A percentile compares a stretch with the other conserved stretches of the same genome.
These are phyloP conservation scores for Zasmidium cellare DNA, from an alignment of 2,329 filamentous ascomycete species.

Conservation along the genomic window DNA sequence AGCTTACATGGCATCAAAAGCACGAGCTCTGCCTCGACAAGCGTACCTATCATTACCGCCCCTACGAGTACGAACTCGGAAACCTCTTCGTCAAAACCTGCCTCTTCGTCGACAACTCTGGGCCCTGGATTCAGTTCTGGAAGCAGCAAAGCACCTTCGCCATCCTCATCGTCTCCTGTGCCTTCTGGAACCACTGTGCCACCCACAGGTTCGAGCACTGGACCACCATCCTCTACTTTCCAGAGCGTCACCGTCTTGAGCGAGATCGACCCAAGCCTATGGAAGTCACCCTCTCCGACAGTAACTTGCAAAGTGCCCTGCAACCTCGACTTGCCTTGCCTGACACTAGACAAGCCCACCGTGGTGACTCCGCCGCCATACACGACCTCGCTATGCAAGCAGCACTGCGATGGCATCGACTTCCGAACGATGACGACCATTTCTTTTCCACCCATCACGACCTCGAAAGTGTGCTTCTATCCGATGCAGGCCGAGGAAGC, in stretches of 20 bases:
- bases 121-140: too few species aligned
- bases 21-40: too few species aligned
- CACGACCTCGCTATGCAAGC: conserved; percentile 15
- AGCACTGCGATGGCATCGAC: conserved; percentile 13
- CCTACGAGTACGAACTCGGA: too few species aligned
- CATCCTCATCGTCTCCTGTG: neutral
- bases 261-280: conserved; percentile 7
- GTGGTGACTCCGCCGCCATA: conserved; percentile 8
- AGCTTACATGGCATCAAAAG: neutral
- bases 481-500: neutral
- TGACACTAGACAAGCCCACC: neutral
- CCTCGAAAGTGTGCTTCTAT: conserved; percentile 10
- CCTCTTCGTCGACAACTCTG: too few species aligned
- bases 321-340: conserved; percentile 13
- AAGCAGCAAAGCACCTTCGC: too few species aligned
- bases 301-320: conserved; percentile 10
- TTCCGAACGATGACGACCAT: conserved; percentile 7
- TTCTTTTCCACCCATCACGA: conserved; percentile 5
- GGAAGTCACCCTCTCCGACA: conserved; percentile 8
- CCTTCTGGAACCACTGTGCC: neutral
- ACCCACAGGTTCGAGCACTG: neutral
- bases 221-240: neutral
- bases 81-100: too few species aligned
- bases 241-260: neutral
- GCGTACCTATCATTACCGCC: too few species aligned